Evolutionary conservation across 805 yeast genomes (phyloP), one percentile per base, ranked within the genome.

Genomic region (Suhomyces sp.): DNA sequence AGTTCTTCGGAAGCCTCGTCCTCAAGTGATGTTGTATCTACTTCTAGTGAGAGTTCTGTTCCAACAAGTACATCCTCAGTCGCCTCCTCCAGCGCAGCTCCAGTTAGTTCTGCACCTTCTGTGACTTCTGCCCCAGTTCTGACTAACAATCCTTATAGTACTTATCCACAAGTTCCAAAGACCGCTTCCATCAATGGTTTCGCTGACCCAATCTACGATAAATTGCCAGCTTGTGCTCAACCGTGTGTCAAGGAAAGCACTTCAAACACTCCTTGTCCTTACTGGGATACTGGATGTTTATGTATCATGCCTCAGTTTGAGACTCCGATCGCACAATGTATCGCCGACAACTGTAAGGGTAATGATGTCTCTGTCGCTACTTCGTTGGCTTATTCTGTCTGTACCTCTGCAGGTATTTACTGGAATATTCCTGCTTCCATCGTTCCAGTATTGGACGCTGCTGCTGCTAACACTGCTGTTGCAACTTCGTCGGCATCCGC

Each of bases 151-250:
- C 38, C 38, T 5, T 69, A 64, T 60, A 62, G 49, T 28, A 67
- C 74, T 6, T 70, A 68, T 43, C 76, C 77, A 13, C 44, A 48
- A 11, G 76, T 72, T 17, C 68, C 75, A 7, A 51, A 70, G 40
- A 66, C 75, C 12, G 76, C 76, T 17, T 46, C 65, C 19, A 58
- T 69, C 33, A 72, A 72, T 40, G 77, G 77, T 0, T 72, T 71
- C 38, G 74, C 76, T 13, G 76, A 71, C 47, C 70, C 69, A 10
- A 60, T 71, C 36, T 58, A 56, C 38, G 47, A 44, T 16, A 36
- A 44, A 5, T 50, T 70, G 20, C 76, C 77, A 16, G 31, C 47
- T 2, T 72, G 76, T 52, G 77, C 76, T 22, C 39, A 53, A 33
- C 10, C 28, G 5, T 63, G 68, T 53, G 58, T 64, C 19, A 44